Base-by-base conservation (phyloP, 345 rosid genomes). In the Capsella bursapastoris region DNA sequence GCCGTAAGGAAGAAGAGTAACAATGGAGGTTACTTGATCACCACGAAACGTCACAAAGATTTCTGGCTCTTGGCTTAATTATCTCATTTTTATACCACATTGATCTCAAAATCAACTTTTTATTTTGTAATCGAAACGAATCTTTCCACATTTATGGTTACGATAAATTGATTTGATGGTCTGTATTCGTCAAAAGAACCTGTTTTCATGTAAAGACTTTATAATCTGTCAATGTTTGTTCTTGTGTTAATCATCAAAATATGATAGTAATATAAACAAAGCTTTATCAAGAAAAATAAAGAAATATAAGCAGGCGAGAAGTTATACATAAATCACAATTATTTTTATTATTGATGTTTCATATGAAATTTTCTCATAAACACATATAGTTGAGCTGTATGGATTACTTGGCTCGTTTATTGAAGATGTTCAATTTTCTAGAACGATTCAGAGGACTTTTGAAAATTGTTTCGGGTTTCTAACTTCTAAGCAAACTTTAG, bases 41-140 rank as follows among this genome's bases (percentile, higher is more conserved):
- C 97, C 81, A 95, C 99, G 5, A 95, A 90, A 68, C 92, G 97
- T 53, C 99, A 92, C 74, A 95, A 85, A 80, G 99, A 95, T 78
- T 95, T 95, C 83, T 92, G 99, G 99, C 97, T 95, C 62, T 87
- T 95, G 77, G 99, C 99, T 50, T 92, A 66, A 34, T 66, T 43
- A 16, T 77, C 50, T 6, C 25, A 22, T 29, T 4, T 1, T 41
- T 41, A 10, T 14, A 43, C 38, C 35, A 25, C 32, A 61, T 41
- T 18, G 37, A 47, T 32, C 50, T 50, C 27, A 9, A 18, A 58
- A 28, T 25, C 52, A 9, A 43, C 12, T n/a, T 0, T 48, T 66
- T 65, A 22, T 16, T 53, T 8, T 73, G 52, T 32, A 14, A 29
- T 56, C 34, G 65, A 32, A 14, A 31, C 22, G 38, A 14, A 53